phyloP scores from a whole-genome alignment of 2,329 filamentous ascomycete genomes.

The Neofusicoccum parvum region DNA sequence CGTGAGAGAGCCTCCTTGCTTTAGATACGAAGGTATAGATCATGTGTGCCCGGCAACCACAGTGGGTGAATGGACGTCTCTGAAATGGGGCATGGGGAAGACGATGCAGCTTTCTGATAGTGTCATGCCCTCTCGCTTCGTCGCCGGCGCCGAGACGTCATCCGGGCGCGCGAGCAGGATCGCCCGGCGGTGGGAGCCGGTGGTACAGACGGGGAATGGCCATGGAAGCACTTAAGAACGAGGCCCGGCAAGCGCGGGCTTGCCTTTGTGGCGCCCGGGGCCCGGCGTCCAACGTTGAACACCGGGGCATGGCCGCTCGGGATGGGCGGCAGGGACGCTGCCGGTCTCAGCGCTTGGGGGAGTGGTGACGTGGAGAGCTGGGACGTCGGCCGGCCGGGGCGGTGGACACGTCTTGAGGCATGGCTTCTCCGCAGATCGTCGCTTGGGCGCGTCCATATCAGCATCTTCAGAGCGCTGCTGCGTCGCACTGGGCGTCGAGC shows the following conservation, averaged over 20 bases:
- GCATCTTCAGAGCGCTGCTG: constrained; percentile 6
- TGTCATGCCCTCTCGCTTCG: constrained; percentile 6
- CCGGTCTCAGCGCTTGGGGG: neutral
- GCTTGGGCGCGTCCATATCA: constrained; percentile 1
- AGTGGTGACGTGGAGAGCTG: constrained; percentile 8
- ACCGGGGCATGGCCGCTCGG: neutral
- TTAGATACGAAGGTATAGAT: constrained; percentile 14
- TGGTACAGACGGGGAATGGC: constrained; percentile 1
- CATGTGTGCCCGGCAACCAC: constrained; percentile 10
- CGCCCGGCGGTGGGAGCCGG: neutral
- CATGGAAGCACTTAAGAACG: constrained; percentile 3
- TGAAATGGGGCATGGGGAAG: neutral
- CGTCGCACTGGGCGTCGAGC: constrained; percentile 14
- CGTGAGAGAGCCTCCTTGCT: constrained; percentile 13
- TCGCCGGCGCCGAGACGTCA: neutral
- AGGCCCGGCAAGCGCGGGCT: neutral
- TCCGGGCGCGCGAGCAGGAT: neutral
- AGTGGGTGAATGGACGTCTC: neutral
- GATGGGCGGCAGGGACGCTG: too few relatives aligned
- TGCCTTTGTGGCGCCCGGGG: neutral
- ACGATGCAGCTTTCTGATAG: constrained; percentile 8
- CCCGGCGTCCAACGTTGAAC: constrained; percentile 11
- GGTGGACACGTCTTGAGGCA: neutral
- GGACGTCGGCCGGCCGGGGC: neutral
- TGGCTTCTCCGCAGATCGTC: constrained; percentile 9